Conservation (phyloP, 2,329 filamentous ascomycete genomes). For the Colletotrichum orbiculare region DNA sequence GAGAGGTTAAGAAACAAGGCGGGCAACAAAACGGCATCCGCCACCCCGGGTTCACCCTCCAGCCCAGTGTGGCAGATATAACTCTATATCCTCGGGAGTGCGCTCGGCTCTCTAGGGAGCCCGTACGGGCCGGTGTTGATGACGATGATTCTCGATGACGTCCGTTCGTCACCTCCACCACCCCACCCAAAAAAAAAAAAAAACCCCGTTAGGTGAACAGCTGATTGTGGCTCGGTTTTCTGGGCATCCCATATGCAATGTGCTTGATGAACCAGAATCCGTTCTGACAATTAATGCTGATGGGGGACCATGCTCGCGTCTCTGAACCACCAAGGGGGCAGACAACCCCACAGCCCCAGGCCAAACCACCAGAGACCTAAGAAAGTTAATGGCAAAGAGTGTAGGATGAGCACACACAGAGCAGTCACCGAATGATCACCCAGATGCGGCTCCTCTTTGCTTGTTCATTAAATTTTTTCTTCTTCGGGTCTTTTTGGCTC, state of each 20-base stretch:
- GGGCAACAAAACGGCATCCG: too few relatives aligned
- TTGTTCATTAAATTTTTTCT: constrained; percentile 33
- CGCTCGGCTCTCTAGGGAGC: constrained; percentile 4
- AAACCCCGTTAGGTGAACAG: too few relatives aligned
- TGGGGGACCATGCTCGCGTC: too few relatives aligned
- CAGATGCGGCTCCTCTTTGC: constrained; percentile 29
- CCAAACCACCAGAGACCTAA: constrained; percentile 24
- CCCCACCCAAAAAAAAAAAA: too few relatives aligned
- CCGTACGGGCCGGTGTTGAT: background rate
- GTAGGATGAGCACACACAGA: constrained; percentile 23
- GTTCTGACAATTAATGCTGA: too few relatives aligned
- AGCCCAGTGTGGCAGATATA: too few relatives aligned
- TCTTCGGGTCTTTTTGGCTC: constrained; percentile 28
- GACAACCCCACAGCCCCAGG: background rate
- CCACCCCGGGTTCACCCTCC: too few relatives aligned
- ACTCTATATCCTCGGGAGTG: background rate
- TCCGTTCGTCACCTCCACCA: background rate
- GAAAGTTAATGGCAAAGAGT: constrained; percentile 22
- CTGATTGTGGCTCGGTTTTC: too few relatives aligned
- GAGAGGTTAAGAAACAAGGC: too few relatives aligned
- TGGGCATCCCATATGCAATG: too few relatives aligned
- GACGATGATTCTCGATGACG: background rate
- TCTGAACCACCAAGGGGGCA: background rate
- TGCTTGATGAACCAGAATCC: too few relatives aligned
- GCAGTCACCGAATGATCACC: constrained; percentile 36